Evolutionary conservation across 2,329 filamentous ascomycete species (phyloP).

Genomic region (Cercospora sp.): DNA sequence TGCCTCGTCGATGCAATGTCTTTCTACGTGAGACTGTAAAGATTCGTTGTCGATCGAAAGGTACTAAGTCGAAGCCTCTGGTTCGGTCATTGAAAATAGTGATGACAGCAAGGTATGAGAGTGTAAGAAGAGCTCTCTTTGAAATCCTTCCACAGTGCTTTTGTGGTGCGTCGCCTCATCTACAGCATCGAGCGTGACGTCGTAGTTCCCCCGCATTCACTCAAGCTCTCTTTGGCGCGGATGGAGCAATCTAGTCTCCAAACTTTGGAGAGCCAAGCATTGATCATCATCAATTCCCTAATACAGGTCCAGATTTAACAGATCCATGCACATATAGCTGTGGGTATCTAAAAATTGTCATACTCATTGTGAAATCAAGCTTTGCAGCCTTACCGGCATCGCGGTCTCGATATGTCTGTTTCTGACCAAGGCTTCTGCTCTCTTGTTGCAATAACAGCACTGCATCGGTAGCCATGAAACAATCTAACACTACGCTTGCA

Average conservation of each 20-base stretch:
- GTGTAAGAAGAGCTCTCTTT: not conserved
- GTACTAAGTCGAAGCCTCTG: not conserved
- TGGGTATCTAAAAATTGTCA: not conserved
- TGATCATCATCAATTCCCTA: not conserved
- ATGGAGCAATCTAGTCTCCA: conserved; percentile 3
- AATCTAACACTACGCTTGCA: not conserved
- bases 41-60: not conserved
- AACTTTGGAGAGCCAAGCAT: not conserved
- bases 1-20: not conserved
- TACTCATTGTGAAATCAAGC: not conserved
- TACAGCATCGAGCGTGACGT: conserved; percentile 7
- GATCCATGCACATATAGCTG: not conserved
- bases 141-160: not conserved
- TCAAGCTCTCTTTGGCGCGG: not conserved
- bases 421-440: not conserved
- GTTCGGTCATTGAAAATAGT: not conserved
- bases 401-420: not conserved
- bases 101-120: not conserved
- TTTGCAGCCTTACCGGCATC: not conserved
- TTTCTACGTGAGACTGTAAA: not conserved
- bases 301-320: not conserved
- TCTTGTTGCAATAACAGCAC: not conserved
- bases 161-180: not conserved
- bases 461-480: not conserved
- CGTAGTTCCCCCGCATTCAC: conserved; percentile 3